These are phyloP conservation scores for Russula virescens DNA, from an alignment of 768 basidiomycete genomes.

Conservation along the genomic window DNA sequence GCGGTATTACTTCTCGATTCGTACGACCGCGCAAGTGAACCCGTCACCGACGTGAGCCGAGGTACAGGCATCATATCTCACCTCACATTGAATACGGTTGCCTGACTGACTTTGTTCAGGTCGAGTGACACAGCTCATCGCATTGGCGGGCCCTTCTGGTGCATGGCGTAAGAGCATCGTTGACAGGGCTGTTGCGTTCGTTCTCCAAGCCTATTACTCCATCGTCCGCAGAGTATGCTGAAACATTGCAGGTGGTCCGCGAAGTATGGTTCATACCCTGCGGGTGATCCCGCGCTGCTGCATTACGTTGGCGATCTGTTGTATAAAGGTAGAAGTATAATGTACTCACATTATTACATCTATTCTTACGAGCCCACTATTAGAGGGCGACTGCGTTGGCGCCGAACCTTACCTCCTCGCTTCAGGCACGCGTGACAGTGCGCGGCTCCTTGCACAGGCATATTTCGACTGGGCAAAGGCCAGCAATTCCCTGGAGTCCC, in stretches of 20 bases:
- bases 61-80: conserved; percentile 44
- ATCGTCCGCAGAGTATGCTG: conserved; percentile 13
- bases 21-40: conserved; percentile 69
- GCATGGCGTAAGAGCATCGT: conserved; percentile 89
- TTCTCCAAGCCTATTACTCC: conserved; percentile 20
- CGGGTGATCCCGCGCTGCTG: conserved; percentile 84
- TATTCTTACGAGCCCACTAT: conserved; percentile 5
- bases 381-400: conserved; percentile 67
- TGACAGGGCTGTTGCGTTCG: conserved; percentile 77
- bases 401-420: conserved; percentile 84
- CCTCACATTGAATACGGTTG: background rate
- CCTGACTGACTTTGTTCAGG: conserved; percentile 40
- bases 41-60: conserved; percentile 69
- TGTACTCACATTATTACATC: background rate
- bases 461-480: conserved; percentile 71
- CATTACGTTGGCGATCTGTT: conserved; percentile 87
- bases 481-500: conserved; percentile 30
- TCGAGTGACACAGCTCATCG: conserved; percentile 86
- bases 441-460: conserved; percentile 78
- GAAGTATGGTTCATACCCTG: conserved; percentile 69
- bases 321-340: conserved; percentile 58
- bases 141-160: conserved; percentile 70
- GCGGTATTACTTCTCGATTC: conserved; percentile 74
- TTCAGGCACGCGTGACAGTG: conserved; percentile 85
- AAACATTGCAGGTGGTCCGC: conserved; percentile 68